A percentile compares a stretch with the other conserved stretches of the same genome.
Evolutionary conservation across 768 basidiomycete species (phyloP).

Genomic region (Trametes gibbosa): DNA sequence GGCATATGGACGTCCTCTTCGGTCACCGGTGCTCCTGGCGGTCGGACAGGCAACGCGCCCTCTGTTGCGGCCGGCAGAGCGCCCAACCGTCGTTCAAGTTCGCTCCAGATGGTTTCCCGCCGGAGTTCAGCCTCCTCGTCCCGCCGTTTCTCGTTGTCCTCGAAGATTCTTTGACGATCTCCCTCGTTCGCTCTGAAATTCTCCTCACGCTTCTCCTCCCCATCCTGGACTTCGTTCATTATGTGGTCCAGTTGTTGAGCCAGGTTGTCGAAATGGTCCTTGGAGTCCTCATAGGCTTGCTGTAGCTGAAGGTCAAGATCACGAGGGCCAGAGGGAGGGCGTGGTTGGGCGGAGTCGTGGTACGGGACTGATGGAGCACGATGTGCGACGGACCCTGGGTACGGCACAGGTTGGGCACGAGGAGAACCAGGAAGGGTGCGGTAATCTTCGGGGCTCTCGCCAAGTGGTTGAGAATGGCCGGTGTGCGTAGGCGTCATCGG

Average conservation of each 20-base stretch:
- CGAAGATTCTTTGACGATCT: conserved; percentile 58
- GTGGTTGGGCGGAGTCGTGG: background rate
- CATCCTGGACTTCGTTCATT: conserved; percentile 49
- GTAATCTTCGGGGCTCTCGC: too few relatives aligned
- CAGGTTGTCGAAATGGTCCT: conserved; percentile 56
- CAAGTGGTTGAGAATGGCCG: too few relatives aligned
- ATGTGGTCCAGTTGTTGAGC: conserved; percentile 49
- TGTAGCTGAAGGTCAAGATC: conserved; percentile 33
- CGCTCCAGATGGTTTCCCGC: conserved; percentile 41
- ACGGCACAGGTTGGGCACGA: too few relatives aligned
- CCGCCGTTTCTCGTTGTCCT: conserved; percentile 56
- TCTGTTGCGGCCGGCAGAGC: conserved; percentile 9
- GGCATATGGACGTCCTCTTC: background rate
- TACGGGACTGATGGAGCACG: background rate
- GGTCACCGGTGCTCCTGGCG: conserved; percentile 4
- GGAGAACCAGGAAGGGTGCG: too few relatives aligned
- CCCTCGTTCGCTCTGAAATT: conserved; percentile 67
- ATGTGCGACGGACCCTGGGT: too few relatives aligned
- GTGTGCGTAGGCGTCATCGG: too few relatives aligned
- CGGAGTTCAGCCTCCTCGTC: conserved; percentile 53
- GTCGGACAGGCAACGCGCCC: conserved; percentile 20
- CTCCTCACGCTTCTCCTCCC: conserved; percentile 61
- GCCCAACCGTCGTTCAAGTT: conserved; percentile 25
- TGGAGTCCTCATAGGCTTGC: conserved; percentile 44
- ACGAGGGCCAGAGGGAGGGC: conserved; percentile 24